Evolutionary conservation across 352 stramenopile species (phyloP).

Genomic region (Phytophthora idaei): DNA sequence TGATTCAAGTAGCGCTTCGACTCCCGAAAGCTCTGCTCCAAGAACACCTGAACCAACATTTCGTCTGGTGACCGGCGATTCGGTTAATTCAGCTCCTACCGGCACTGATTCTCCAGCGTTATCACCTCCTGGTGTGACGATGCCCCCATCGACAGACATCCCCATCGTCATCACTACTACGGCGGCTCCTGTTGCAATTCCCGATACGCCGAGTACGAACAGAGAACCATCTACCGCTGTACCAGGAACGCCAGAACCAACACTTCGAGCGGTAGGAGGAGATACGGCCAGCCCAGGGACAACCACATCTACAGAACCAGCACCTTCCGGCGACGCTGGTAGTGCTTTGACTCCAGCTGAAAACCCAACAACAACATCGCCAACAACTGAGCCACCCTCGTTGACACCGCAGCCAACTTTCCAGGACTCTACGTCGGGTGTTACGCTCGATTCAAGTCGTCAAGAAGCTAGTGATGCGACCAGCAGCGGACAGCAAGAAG

Average conservation of each 20-base stretch:
- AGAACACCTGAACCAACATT: slow-evolving; percentile 10
- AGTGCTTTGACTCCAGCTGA: not conserved
- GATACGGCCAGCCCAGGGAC: not conserved
- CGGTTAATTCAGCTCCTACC: not conserved
- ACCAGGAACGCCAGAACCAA: slow-evolving; percentile 1
- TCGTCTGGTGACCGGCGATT: not conserved
- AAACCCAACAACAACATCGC: not conserved
- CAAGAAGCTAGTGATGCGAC: not conserved
- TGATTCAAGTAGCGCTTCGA: slow-evolving; percentile 2
- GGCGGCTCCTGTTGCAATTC: slow-evolving; percentile 1
- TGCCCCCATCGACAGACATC: not conserved
- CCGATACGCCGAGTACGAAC: not conserved
- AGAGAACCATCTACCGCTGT: not conserved
- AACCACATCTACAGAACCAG: not conserved
- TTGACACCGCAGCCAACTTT: not conserved
- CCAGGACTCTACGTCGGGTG: not conserved
- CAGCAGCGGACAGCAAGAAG: not conserved
- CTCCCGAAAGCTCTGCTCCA: not conserved
- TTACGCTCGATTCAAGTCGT: not conserved
- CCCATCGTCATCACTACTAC: not conserved
- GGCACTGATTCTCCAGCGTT: not conserved
- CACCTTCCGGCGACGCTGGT: not conserved
- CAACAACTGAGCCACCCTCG: not conserved
- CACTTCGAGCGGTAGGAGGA: not conserved
- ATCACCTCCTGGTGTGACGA: not conserved